Conservation (phyloP, 345 rosid species). For the Hirschfeldia incana region DNA sequence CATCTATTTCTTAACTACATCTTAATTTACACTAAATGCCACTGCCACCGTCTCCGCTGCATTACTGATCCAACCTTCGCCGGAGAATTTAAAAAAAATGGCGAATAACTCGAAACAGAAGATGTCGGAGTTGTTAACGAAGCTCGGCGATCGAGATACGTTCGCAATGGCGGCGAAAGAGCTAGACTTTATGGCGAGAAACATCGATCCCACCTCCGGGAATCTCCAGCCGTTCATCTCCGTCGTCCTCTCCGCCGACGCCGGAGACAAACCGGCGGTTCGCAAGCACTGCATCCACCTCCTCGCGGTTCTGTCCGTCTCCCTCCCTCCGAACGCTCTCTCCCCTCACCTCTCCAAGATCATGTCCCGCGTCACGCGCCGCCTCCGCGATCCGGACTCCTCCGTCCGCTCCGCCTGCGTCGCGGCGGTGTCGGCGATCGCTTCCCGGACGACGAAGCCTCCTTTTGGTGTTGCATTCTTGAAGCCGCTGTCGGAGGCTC, state of each 20-base stretch:
- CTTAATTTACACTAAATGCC: slow-evolving; percentile 29
- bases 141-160: slow-evolving; percentile 91
- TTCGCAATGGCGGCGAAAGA: slow-evolving; percentile 66
- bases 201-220: slow-evolving; percentile 52
- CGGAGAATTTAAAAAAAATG: slow-evolving; percentile 40
- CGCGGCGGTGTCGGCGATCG: slow-evolving; percentile 57
- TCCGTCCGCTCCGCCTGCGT: slow-evolving; percentile 71
- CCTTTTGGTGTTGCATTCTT: slow-evolving; percentile 60
- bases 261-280: slow-evolving; percentile 68
- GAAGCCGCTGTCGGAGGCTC: slow-evolving; percentile 74
- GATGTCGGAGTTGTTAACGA: slow-evolving; percentile 54
- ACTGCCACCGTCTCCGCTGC: slow-evolving; percentile 28
- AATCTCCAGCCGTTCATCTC: slow-evolving; percentile 62
- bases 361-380: slow-evolving; percentile 61
- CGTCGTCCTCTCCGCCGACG: slow-evolving; percentile 68
- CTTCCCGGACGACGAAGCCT: slow-evolving; percentile 58
- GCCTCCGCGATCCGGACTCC: slow-evolving; percentile 84
- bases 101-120: slow-evolving; percentile 56
- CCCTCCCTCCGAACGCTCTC: slow-evolving; percentile 51
- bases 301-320: slow-evolving; percentile 54
- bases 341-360: slow-evolving; percentile 73
- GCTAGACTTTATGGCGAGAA: slow-evolving; percentile 68
- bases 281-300: slow-evolving; percentile 77
- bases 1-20: neutral
- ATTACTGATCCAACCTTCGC: neutral